A percentile compares a stretch with the other conserved stretches of the same genome.
phyloP scores from a whole-genome alignment of 805 yeast species.

The Hagleromyces aurorensis region DNA sequence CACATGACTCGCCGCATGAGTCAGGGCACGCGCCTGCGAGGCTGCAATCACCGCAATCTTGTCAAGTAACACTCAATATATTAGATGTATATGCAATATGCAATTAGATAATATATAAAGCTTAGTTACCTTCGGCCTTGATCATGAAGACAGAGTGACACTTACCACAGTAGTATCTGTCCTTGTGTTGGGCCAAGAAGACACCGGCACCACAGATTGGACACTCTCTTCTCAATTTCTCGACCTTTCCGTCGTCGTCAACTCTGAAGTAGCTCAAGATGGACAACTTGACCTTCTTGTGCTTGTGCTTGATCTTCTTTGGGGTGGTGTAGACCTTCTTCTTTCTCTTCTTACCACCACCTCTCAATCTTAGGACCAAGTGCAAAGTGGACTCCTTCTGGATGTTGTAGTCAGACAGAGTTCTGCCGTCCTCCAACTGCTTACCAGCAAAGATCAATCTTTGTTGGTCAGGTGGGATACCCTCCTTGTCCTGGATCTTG shows the following conservation, averaged over 20 bases:
- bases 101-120: too few relatives aligned
- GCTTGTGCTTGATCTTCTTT: conserved; percentile 99
- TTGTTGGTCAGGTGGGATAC: conserved; percentile 97
- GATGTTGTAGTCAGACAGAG: conserved; percentile 94
- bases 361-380: conserved; percentile 95
- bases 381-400: conserved; percentile 96
- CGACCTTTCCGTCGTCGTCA: conserved; percentile 96
- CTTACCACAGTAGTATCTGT: conserved; percentile 99
- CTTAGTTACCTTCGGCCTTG: conserved; percentile 31
- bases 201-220: conserved; percentile 98
- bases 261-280: conserved; percentile 99
- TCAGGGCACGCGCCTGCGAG: too few relatives aligned
- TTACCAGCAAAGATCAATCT: conserved; percentile 96
- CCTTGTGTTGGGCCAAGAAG: conserved; percentile 98
- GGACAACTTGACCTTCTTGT: conserved; percentile 98
- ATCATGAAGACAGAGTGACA: conserved; percentile 89
- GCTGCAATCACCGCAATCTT: too few relatives aligned
- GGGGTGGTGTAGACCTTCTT: conserved; percentile 99
- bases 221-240: conserved; percentile 98
- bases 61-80: too few relatives aligned
- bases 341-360: conserved; percentile 99
- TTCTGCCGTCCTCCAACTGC: conserved; percentile 95
- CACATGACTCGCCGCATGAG: too few relatives aligned
- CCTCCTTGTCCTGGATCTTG: conserved; percentile 95
- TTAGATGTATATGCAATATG: too few relatives aligned